Evolutionary conservation across 169 alveolate species (phyloP).

Genomic region (Plasmodium reichenowi): DNA sequence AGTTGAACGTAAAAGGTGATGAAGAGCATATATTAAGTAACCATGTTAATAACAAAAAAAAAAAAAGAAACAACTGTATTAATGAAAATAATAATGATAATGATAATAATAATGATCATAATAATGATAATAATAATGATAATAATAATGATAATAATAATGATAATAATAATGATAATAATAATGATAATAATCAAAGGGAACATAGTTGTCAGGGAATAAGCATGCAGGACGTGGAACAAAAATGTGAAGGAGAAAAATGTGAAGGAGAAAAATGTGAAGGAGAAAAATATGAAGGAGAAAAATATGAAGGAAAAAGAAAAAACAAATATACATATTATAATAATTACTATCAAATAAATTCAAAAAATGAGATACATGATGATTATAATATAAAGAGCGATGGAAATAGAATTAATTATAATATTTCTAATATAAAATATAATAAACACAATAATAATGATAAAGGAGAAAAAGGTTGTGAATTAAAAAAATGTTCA

Average conservation of each 20-base stretch:
- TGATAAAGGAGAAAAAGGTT: not conserved
- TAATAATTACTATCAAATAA: not conserved
- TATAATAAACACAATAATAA: not conserved
- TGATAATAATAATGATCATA: too few species aligned
- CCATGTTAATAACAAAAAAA: not conserved
- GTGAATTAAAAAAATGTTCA: not conserved
- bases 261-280: not conserved
- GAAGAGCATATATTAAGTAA: not conserved
- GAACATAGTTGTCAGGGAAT: too few species aligned
- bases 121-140: too few species aligned
- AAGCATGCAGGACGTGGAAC: too few species aligned
- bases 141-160: too few species aligned
- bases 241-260: not conserved
- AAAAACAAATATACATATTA: not conserved
- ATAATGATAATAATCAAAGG: too few species aligned
- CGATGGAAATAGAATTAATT: too few species aligned
- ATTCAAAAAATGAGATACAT: not conserved
- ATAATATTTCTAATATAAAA: too few species aligned
- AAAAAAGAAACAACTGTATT: not conserved
- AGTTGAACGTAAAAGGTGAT: not conserved
- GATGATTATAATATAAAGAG: not conserved
- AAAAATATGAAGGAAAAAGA: not conserved
- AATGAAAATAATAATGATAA: too few species aligned
- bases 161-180: too few species aligned
- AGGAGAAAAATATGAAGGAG: not conserved